phyloP scores from a whole-genome alignment of 1,139 yeast genomes.

The Magnusiomyces starmeri region DNA sequence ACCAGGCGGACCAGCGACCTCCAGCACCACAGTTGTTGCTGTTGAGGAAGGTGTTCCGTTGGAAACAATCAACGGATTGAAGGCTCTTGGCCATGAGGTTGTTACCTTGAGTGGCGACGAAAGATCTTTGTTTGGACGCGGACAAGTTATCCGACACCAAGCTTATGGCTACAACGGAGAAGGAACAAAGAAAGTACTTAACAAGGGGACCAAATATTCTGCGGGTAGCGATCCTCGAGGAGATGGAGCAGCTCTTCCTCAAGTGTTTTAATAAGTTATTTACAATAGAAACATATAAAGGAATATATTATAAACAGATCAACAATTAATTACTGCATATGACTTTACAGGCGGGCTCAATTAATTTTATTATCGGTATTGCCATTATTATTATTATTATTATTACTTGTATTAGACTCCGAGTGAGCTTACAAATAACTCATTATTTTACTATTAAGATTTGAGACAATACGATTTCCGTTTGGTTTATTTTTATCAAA shows the following conservation, averaged over 20 bases:
- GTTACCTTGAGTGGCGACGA: slow-evolving; percentile 40
- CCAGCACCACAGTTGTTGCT: slow-evolving; percentile 49
- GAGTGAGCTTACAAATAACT: too few species aligned
- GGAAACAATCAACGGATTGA: slow-evolving; percentile 41
- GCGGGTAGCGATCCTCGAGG: slow-evolving; percentile 78
- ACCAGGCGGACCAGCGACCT: slow-evolving; percentile 59
- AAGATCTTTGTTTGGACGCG: slow-evolving; percentile 38
- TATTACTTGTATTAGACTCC: too few species aligned
- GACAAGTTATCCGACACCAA: slow-evolving; percentile 56
- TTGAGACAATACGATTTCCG: too few species aligned
- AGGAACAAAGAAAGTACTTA: too few species aligned
- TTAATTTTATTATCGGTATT: too few species aligned
- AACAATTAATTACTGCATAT: too few species aligned
- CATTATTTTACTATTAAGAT: too few species aligned
- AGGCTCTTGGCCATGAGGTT: slow-evolving; percentile 52
- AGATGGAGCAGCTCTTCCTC: slow-evolving; percentile 70
- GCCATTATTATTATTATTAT: too few species aligned
- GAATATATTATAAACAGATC: too few species aligned
- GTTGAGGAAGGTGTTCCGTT: slow-evolving; percentile 57
- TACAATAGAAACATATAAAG: not conserved
- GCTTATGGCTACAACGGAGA: slow-evolving; percentile 34
- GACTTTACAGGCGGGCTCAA: too few species aligned
- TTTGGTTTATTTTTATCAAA: too few species aligned
- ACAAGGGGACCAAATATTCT: slow-evolving; percentile 41
- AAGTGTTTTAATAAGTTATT: slow-evolving; percentile 24